These are phyloP conservation scores for Agroathelia rolfsii DNA, from an alignment of 1,284 basidiomycete species.

Conservation along the genomic window DNA sequence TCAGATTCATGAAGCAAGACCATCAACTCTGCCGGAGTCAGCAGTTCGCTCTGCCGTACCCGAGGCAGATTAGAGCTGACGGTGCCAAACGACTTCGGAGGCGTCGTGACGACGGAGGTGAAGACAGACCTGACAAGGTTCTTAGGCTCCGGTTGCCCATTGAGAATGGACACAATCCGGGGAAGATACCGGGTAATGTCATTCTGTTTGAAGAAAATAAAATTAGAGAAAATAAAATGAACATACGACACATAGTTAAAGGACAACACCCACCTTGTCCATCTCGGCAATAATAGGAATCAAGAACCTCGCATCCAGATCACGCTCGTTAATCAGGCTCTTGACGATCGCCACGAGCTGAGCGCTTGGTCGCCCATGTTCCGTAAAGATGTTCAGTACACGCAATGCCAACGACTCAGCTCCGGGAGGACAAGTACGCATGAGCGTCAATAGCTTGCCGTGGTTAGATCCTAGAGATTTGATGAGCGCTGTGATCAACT, in stretches of 20 bases:
- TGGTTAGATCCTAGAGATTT: slow-evolving; percentile 83
- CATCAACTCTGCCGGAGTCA: slow-evolving; percentile 93
- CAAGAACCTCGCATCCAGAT: slow-evolving; percentile 86
- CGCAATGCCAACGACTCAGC: slow-evolving; percentile 85
- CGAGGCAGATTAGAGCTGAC: slow-evolving; percentile 80
- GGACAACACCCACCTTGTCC: slow-evolving; percentile 63
- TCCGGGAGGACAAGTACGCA: slow-evolving; percentile 81
- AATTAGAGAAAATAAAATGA: slow-evolving; percentile 6
- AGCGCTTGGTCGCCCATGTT: slow-evolving; percentile 65
- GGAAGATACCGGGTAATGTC: slow-evolving; percentile 89
- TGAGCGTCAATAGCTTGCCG: slow-evolving; percentile 75
- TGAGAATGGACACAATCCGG: slow-evolving; percentile 83
- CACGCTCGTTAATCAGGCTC: slow-evolving; percentile 70
- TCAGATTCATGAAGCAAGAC: slow-evolving; percentile 86
- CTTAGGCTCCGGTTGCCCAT: slow-evolving; percentile 73
- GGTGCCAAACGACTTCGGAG: slow-evolving; percentile 77
- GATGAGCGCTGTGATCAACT: slow-evolving; percentile 84
- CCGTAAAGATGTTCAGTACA: slow-evolving; percentile 86
- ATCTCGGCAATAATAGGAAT: slow-evolving; percentile 94
- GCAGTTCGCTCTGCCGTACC: slow-evolving; percentile 75
- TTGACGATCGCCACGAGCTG: slow-evolving; percentile 82
- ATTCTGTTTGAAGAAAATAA: no score
- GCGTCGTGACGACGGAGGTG: slow-evolving; percentile 77
- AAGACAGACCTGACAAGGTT: slow-evolving; percentile 82
- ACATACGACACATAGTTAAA: background rate